Evolutionary conservation across 2,329 filamentous ascomycete genomes (phyloP), one percentile per base, ranked within the genome.

Genomic region (Paraconiothyrium brasiliense): DNA sequence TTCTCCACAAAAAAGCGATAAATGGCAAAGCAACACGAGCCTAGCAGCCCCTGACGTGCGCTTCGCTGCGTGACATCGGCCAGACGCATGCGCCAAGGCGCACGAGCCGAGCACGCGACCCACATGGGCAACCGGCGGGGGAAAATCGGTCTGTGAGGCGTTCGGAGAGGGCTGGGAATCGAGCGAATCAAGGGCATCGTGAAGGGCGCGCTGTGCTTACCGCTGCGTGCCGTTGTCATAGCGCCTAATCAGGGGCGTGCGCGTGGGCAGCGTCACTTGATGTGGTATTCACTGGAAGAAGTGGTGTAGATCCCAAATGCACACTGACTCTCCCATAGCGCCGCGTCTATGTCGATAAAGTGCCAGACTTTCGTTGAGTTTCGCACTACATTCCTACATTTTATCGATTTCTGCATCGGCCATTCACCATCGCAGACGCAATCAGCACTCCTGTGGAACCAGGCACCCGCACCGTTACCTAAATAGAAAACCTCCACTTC

Each of bases 21-120:
- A 16, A 8, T 35, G 34, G 35, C 37, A 43, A 43, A 16, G n/a
- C 27, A 30, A 47, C 35, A 47, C 39, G 39, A 41, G 14, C 27
- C 27, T 30, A 10, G 8, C 8, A 55, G 39, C 39, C 41, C 32
- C 16, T 47, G 41, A 47, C 54, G 35, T 47, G 54, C 54, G 30
- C 27, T 30, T 30, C 6, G 27, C 27, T 30, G 27, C 27, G 27
- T 24, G 39, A 55, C 54, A 57, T 48, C 54, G 43, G 54, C 54
- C 54, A 57, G 54, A 43, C 34, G 43, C 54, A 48, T 39, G 44
- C 34, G 46, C 43, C 32, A 48, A 39, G 43, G 10, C 14, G 43
- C 30, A 8, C 32, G 43, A 46, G n/a, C 20, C 6, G 43, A 20
- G 20, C 43, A n/a, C 2, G 8, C 43, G 43, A 13, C 22, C 43